Evolutionary conservation across 805 yeast genomes (phyloP).

Genomic region (Grigorovia jiainica): DNA sequence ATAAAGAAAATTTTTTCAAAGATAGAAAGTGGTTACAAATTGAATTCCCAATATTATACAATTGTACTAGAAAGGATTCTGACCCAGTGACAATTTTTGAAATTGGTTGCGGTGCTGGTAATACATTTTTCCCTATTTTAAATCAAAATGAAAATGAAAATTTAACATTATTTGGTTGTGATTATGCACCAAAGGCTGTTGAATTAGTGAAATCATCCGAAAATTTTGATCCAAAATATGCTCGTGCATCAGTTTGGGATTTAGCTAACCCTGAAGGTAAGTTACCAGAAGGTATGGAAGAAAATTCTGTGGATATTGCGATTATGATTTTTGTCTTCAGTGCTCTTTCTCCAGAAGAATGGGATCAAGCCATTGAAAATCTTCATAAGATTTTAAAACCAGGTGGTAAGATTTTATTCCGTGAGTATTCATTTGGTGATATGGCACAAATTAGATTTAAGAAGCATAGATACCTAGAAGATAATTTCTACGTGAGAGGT

Average conservation of each 20-base stretch:
- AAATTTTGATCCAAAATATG: conserved; percentile 48
- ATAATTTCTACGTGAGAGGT: conserved; percentile 91
- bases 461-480: conserved; percentile 75
- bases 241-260: conserved; percentile 92
- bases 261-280: conserved; percentile 63
- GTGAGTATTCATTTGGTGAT: conserved; percentile 95
- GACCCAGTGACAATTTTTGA: conserved; percentile 74
- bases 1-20: conserved; percentile 88
- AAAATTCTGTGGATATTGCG: conserved; percentile 76
- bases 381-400: conserved; percentile 71
- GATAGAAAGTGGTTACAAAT: conserved; percentile 94
- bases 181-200: conserved; percentile 83
- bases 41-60: conserved; percentile 81
- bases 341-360: conserved; percentile 85
- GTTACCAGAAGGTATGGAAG: conserved; percentile 79
- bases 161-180: conserved; percentile 72
- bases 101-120: conserved; percentile 98
- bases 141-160: conserved; percentile 74
- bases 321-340: conserved; percentile 94
- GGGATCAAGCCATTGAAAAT: conserved; percentile 74
- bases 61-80: conserved; percentile 61
- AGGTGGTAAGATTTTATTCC: conserved; percentile 79
- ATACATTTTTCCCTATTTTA: conserved; percentile 86
- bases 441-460: conserved; percentile 92
- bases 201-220: conserved; percentile 65